A percentile compares a stretch with the other conserved stretches of the same genome.
Evolutionary conservation across 169 alveolate genomes (phyloP).

Genomic region (Plasmodium fragile): DNA sequence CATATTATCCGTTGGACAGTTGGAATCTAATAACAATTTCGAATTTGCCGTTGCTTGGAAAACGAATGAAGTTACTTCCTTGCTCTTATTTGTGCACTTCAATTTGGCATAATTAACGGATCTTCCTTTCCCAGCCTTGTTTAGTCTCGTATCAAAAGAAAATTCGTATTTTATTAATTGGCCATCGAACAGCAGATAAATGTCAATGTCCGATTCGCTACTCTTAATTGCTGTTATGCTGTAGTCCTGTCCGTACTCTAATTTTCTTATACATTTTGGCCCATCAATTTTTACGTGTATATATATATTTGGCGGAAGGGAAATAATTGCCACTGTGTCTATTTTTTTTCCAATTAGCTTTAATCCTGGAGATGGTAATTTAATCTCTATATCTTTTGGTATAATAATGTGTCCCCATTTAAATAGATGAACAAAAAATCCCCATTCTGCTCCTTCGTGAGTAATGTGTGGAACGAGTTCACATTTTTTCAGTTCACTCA

Average conservation of each 20-base stretch:
- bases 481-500: conserved; percentile 62
- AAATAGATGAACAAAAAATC: conserved; percentile 82
- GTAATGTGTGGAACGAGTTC: conserved; percentile 73
- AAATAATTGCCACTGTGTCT: conserved; percentile 78
- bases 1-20: conserved; percentile 68
- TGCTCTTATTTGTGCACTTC: conserved; percentile 57
- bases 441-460: conserved; percentile 82
- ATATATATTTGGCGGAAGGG: conserved; percentile 80
- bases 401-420: conserved; percentile 82
- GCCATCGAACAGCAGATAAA: conserved; percentile 80
- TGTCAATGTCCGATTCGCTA: conserved; percentile 82
- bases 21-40: conserved; percentile 42
- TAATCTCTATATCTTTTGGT: conserved; percentile 80
- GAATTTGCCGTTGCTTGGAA: conserved; percentile 50
- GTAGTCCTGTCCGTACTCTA: conserved; percentile 79
- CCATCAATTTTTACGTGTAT: conserved; percentile 79
- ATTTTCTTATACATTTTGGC: conserved; percentile 78
- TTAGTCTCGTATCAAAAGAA: conserved; percentile 81
- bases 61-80: conserved; percentile 54
- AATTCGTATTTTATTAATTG: conserved; percentile 78
- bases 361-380: conserved; percentile 80
- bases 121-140: conserved; percentile 77
- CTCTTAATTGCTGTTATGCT: conserved; percentile 80
- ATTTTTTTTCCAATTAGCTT: conserved; percentile 77
- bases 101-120: conserved; percentile 62